Percentiles rank a stretch among this genome's conserved stretches.
Evolutionary conservation across 1,284 basidiomycete species (phyloP).

Genomic region (Athelia sp.): DNA sequence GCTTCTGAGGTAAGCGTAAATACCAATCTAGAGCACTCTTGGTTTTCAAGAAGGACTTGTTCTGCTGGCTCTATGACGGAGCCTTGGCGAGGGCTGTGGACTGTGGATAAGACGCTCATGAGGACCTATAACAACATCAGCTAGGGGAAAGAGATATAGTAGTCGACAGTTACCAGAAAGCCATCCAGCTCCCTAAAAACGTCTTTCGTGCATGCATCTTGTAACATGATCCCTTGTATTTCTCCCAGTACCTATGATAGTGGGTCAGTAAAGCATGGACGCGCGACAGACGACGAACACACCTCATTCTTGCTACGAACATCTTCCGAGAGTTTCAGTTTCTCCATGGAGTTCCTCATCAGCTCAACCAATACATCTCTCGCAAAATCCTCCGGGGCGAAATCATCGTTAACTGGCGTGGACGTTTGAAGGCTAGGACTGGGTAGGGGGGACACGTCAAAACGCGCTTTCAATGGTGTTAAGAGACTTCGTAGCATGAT

Average conservation of each 20-base stretch:
- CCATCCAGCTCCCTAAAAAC: conserved; percentile 78
- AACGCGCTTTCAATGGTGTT: conserved; percentile 43
- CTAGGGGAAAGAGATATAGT: background rate
- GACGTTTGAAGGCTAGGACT: conserved; percentile 14
- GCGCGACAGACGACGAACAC: conserved; percentile 12
- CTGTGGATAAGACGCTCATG: conserved; percentile 62
- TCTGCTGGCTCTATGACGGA: conserved; percentile 34
- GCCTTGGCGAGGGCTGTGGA: conserved; percentile 31
- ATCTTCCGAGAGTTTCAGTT: conserved; percentile 51
- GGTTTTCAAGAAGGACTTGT: conserved; percentile 36
- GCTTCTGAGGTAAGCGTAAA: conserved; percentile 64
- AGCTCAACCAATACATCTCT: conserved; percentile 66
- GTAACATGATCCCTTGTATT: conserved; percentile 54
- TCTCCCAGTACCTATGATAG: conserved; percentile 48
- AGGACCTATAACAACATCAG: conserved; percentile 27
- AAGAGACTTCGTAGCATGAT: conserved; percentile 46
- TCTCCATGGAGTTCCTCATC: conserved; percentile 64
- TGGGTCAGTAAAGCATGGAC: background rate
- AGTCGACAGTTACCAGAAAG: conserved; percentile 42
- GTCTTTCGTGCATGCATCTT: conserved; percentile 60
- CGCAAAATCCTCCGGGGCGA: conserved; percentile 64
- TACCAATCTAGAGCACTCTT: conserved; percentile 51
- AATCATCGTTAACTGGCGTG: conserved; percentile 34
- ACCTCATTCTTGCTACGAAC: conserved; percentile 47
- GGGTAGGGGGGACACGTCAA: conserved; percentile 36